phyloP scores from a whole-genome alignment of 148 eudicot genomes.

The Diospyros kaki region DNA sequence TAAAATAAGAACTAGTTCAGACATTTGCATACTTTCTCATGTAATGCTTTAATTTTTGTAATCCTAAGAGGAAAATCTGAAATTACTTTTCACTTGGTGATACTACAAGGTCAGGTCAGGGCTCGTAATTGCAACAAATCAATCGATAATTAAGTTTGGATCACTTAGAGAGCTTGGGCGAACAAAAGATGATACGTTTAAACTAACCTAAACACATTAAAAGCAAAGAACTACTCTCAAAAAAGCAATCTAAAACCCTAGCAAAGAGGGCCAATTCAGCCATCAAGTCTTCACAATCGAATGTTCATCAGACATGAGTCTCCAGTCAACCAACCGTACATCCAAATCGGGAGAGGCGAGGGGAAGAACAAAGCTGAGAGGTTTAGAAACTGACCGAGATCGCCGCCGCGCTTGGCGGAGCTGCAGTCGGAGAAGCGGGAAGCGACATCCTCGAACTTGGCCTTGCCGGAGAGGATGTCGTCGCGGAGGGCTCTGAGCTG shows the following conservation, averaged over 20 bases:
- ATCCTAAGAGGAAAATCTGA: no score
- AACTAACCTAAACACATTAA: no score
- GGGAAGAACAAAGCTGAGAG: neutral
- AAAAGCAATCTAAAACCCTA: neutral
- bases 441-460: constrained; percentile 63
- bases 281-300: neutral
- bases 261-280: neutral
- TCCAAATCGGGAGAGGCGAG: neutral
- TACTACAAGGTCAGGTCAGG: no score
- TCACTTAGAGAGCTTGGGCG: no score
- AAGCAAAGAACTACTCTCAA: neutral
- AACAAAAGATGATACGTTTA: no score
- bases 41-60: no score
- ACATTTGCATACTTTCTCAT: no score
- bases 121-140: no score
- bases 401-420: constrained; percentile 97
- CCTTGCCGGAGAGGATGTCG: constrained; percentile 59
- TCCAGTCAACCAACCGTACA: neutral
- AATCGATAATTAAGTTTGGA: no score
- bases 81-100: no score
- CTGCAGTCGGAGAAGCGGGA: constrained; percentile 62
- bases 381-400: constrained; percentile 51
- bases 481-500: constrained; percentile 63
- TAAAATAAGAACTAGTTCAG: no score
- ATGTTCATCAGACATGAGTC: neutral